Evolutionary conservation across 2,329 filamentous ascomycete genomes (phyloP).

Genomic region (Nothopassalora personata): DNA sequence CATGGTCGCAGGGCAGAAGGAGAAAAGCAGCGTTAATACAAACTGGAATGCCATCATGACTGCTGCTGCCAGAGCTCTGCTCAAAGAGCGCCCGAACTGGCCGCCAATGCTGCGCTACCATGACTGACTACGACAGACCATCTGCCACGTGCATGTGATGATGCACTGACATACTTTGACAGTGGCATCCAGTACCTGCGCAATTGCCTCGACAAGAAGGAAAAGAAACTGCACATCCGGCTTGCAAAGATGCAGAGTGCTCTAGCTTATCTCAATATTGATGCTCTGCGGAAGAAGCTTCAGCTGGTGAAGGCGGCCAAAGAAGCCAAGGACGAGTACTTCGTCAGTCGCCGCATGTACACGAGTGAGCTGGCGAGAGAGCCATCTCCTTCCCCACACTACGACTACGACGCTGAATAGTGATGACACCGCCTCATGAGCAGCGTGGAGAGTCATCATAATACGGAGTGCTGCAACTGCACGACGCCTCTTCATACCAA

Average conservation of each 20-base stretch:
- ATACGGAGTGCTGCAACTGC: not conserved
- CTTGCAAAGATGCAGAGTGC: not conserved
- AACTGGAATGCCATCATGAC: too few species aligned
- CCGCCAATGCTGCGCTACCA: not conserved
- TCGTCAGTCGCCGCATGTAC: not conserved
- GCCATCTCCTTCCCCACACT: not conserved
- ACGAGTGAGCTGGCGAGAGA: not conserved
- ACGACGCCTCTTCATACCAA: not conserved
- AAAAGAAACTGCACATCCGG: slow-evolving; percentile 1
- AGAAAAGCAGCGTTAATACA: not conserved
- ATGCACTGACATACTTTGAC: not conserved
- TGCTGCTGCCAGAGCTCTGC: not conserved
- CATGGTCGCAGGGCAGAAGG: not conserved
- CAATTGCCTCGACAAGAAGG: not conserved
- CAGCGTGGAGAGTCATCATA: not conserved
- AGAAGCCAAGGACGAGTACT: not conserved
- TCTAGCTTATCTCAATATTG: not conserved
- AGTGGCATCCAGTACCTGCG: not conserved
- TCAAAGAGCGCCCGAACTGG: not conserved
- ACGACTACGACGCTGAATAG: not conserved
- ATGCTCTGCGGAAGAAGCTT: not conserved
- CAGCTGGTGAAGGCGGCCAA: not conserved
- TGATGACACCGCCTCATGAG: not conserved
- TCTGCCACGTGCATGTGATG: not conserved
- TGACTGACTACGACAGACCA: not conserved